Evolutionary conservation across 2,329 filamentous ascomycete genomes (phyloP).

Genomic region (Ceratocystis smalleyi): DNA sequence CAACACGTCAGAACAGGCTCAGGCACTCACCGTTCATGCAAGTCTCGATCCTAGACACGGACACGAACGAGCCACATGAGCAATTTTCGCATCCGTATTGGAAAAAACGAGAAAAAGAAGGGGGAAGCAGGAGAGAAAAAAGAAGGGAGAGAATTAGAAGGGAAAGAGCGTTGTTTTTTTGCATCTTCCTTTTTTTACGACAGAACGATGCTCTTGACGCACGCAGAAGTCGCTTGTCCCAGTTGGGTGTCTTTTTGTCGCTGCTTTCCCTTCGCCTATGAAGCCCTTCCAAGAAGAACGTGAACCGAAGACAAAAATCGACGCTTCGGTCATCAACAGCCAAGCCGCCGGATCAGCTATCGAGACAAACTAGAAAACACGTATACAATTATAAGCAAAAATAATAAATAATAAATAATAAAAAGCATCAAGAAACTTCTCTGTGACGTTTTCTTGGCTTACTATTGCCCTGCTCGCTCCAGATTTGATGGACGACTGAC

Average conservation of each 20-base stretch:
- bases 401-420: neutral
- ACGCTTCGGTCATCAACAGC: neutral
- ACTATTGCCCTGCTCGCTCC: neutral
- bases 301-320: too few species aligned
- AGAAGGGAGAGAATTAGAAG: too few species aligned
- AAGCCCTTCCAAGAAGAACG: too few species aligned
- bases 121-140: neutral
- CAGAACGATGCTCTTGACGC: too few species aligned
- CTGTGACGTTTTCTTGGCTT: neutral
- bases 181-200: too few species aligned
- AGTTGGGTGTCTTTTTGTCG: too few species aligned
- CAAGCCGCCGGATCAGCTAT: neutral
- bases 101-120: neutral
- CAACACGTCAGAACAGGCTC: neutral
- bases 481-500: neutral
- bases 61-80: slow-evolving; percentile 5
- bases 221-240: too few species aligned
- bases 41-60: neutral
- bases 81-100: neutral
- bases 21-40: neutral
- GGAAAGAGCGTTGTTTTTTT: too few species aligned
- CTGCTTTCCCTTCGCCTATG: too few species aligned
- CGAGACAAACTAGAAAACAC: too few species aligned
- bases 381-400: neutral
- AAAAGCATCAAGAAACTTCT: neutral